Base-by-base conservation (phyloP, 2,329 filamentous ascomycete genomes). In the Pseudodiploospora longispora region DNA sequence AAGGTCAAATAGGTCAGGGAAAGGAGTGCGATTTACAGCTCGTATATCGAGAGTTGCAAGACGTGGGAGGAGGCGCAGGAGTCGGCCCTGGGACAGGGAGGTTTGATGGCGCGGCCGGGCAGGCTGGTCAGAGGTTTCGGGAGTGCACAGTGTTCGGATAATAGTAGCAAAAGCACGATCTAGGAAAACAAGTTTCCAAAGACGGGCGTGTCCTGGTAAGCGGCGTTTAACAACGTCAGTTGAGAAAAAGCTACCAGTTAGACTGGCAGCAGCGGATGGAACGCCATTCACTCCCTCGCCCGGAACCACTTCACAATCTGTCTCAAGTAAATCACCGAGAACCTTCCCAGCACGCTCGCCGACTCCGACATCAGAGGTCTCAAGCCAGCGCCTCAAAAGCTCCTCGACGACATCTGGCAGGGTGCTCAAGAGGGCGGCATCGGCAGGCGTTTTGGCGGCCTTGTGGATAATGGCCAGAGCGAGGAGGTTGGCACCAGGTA, bases 381-480 rank as follows among this genome's bases (percentile, higher is more conserved):
- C 64, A 2, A 82, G 63, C 78, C 79, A 82, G 44, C 66, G 62
- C 8, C 59, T 59, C 30, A 82, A 39, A 34, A 80, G 65, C 8
- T 65, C 65, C 7, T 67, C 62, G 28, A 82, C 55, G 8, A 80
- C 52, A 3, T 62, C 60, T 34, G 71, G 68, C 58, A 78, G 68
- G 34, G 63, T 65, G 38, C 70, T 71, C 5, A 82, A 59, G 31
- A 74, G 68, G 33, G 70, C 68, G 30, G 70, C 69, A 40, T 79
- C 72, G 41, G 64, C 58, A 9, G 75, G 68, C 4, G 64, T 64
- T 10, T 59, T 57, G 27, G 72, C 62, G 4, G 76, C 78, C 53
- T 82, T 82, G 47, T 74, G 65, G 29, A 82, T 54, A 43, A 82
- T 66, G 42, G 69, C 61, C 52, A 83, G 67, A 53, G 71, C 78